Base-by-base conservation (phyloP, 768 basidiomycete genomes). In the Russula abietina region DNA sequence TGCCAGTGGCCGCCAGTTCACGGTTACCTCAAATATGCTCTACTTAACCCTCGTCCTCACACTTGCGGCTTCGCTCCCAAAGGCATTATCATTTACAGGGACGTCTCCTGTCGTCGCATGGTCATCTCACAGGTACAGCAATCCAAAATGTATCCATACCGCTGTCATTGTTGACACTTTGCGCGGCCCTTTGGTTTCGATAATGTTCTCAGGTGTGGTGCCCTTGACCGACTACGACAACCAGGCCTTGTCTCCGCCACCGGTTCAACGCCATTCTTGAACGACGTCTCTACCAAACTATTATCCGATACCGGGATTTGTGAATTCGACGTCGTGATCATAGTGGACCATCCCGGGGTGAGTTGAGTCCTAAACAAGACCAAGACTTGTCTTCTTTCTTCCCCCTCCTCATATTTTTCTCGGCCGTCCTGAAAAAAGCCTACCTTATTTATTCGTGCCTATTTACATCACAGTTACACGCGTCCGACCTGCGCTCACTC, bases 331-430 rank as follows among this genome's bases (percentile, higher is more conserved):
- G 83, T 84, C 33, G 71, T 93, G 14, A 76, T 91, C 9, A 70
- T 91, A 11, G 75, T 90, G 46, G 80, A 88, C 65, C 89, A 91
- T 56, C 82, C 85, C 11, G 87, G 88, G 26, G 90, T 91, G 71
- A 64, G 86, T 2, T 30, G n/a, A n/a, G n/a, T n/a, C n/a, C n/a
- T n/a, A n/a, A n/a, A n/a, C n/a, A n/a, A n/a, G 33, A 78, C 6
- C n/a, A 39, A 28, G 26, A 0, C 14, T 11, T 12, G 9, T 39
- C 19, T 24, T 22, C 17, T 22, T n/a, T 28, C 33, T 39, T 4
- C 19, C n/a, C 1, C 14, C n/a, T 2, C 14, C 2, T 8, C n/a
- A 22, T 11, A n/a, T n/a, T n/a, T 19, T 45, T n/a, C 19, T 22
- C n/a, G n/a, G 8, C n/a, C 45, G 10, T 11, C 11, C n/a, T n/a